phyloP scores from a whole-genome alignment of 2,329 filamentous ascomycete genomes.

The Botrytis paeoniae region DNA sequence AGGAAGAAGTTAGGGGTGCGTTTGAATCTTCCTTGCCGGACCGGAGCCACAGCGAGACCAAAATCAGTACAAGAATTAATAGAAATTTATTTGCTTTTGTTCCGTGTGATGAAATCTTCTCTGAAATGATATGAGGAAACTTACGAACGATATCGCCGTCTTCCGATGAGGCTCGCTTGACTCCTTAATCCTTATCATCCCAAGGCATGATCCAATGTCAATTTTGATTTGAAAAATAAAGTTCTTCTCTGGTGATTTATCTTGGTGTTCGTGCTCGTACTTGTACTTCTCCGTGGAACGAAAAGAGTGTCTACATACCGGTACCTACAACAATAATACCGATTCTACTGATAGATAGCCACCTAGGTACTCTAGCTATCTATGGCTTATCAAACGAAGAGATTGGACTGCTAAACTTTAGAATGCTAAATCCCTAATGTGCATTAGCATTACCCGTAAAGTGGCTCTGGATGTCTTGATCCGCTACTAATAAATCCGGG shows the following conservation, averaged over 20 bases:
- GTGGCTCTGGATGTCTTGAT: constrained; percentile 4
- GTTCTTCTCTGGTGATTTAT: neutral
- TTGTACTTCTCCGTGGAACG: neutral
- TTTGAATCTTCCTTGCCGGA: neutral
- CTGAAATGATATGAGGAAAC: too few relatives aligned
- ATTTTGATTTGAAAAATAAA: too few relatives aligned
- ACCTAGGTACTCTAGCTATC: neutral
- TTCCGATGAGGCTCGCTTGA: constrained; percentile 4
- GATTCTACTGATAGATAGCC: too few relatives aligned
- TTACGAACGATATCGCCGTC: neutral
- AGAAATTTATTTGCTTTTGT: neutral
- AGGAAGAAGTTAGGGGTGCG: constrained; percentile 10
- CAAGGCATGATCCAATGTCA: neutral
- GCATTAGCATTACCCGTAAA: neutral
- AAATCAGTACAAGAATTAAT: neutral
- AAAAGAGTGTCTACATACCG: neutral
- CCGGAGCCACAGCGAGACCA: neutral
- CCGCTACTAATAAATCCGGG: constrained; percentile 1
- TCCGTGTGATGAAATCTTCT: neutral
- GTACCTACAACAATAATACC: neutral
- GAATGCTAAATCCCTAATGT: neutral
- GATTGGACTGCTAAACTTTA: neutral
- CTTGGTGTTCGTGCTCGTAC: neutral
- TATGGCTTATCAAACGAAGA: neutral
- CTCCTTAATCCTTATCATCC: neutral